phyloP scores from a whole-genome alignment of 371 early-diverging fungal species.

The Mortierella sp. region DNA sequence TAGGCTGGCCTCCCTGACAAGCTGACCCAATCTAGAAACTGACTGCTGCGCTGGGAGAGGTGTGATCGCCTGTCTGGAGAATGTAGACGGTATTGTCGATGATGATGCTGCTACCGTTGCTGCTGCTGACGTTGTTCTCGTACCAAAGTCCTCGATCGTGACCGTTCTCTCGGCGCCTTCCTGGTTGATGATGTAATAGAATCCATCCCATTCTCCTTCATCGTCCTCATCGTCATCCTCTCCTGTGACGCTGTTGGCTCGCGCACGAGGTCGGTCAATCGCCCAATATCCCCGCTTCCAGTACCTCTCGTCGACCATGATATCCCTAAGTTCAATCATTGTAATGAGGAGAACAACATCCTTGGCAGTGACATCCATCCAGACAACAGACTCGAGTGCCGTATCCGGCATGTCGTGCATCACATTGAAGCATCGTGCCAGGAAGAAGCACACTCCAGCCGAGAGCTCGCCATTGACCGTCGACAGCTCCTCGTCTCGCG shows the following conservation, averaged over 20 bases:
- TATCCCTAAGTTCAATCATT: constrained; percentile 52
- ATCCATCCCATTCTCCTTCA: constrained; percentile 52
- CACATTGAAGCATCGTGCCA: constrained; percentile 55
- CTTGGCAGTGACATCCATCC: constrained; percentile 53
- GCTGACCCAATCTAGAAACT: constrained; percentile 13
- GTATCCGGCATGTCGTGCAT: constrained; percentile 59
- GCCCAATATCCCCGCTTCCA: constrained; percentile 55
- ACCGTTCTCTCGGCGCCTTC: constrained; percentile 20
- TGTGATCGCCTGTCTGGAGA: constrained; percentile 14
- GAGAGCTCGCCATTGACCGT: constrained; percentile 29
- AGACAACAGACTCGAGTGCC: constrained; percentile 47
- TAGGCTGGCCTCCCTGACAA: constrained; percentile 6
- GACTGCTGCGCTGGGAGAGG: constrained; percentile 6
- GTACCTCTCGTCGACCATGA: constrained; percentile 54
- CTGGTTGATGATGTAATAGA: constrained; percentile 46
- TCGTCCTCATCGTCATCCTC: constrained; percentile 16
- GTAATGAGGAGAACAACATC: constrained; percentile 45
- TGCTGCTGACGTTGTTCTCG: not conserved
- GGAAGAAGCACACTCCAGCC: constrained; percentile 52
- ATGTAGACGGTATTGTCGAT: not conserved
- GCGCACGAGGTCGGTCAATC: constrained; percentile 14
- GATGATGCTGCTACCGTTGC: constrained; percentile 13
- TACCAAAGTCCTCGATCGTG: not conserved
- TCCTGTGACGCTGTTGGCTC: not conserved
- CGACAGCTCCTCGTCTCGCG: constrained; percentile 14